Evolutionary conservation across 768 basidiomycete genomes (phyloP), one percentile per base, ranked within the genome.

Genomic region (Cytidiella melzeri): DNA sequence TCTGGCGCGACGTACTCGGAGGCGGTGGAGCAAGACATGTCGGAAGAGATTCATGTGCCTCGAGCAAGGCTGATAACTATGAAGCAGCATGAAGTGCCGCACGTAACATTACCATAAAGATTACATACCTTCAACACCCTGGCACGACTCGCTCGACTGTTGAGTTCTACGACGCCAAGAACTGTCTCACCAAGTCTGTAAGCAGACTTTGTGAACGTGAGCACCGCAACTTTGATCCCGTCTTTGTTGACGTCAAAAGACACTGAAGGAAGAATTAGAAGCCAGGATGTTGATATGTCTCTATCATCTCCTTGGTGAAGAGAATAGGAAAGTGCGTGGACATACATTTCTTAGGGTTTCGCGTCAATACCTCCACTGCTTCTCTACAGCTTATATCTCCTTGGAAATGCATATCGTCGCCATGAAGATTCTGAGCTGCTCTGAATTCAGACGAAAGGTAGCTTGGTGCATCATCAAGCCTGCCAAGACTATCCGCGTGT

Each of bases 231-330:
- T 37, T 82, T 81, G 30, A 87, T 78, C 0, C 88, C 92, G 28
- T 95, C 91, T 71, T 97, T 96, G 62, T 84, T 88, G 48, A 97
- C 92, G 68, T 97, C 94, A 66, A 92, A 97, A 1, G 92, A 93
- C 34, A 85, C 92, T 95, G 56, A 20, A 43, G 24, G 48, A 27
- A 23, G 20, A 15, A 38, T 26, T 13, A 21, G 26, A 46, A 51
- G 30, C 15, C 18, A 41, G 39, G 28, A 13, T 18, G 26, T 36
- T 7, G 27, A n/a, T 19, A 26, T 9, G 37, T 13, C 24, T 41
- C 20, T 24, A 15, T 47, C 45, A 55, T 48, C 38, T 21, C 38
- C 9, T 24, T 18, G 18, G 18, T 34, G 40, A 25, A 44, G 42
- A 45, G 21, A n/a, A 54, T 28, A 27, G 30, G 23, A 37, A 41